phyloP scores from a whole-genome alignment of 2,329 filamentous ascomycete genomes.

The Colletotrichum gloeosporioides region DNA sequence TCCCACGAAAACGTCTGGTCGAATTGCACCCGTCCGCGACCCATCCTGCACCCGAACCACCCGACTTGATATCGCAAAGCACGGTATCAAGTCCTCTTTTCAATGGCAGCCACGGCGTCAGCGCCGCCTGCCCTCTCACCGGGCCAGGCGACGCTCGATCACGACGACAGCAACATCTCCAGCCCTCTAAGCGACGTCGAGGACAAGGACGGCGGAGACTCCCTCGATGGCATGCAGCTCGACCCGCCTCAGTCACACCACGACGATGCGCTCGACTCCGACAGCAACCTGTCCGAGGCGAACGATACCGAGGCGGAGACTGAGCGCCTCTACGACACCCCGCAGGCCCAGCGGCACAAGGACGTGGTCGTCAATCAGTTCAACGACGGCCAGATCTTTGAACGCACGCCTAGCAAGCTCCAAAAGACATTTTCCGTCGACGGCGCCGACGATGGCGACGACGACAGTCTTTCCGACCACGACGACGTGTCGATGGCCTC shows the following conservation, averaged over 20 bases:
- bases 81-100: not conserved
- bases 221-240: slow-evolving; percentile 63
- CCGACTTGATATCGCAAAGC: not conserved
- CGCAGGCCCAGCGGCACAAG: slow-evolving; percentile 68
- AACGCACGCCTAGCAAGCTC: slow-evolving; percentile 79
- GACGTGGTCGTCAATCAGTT: slow-evolving; percentile 65
- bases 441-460: slow-evolving; percentile 40
- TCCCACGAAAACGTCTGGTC: slow-evolving; percentile 19
- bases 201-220: slow-evolving; percentile 75
- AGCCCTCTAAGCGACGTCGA: slow-evolving; percentile 94
- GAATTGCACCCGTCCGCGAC: slow-evolving; percentile 12
- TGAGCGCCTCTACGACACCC: slow-evolving; percentile 90
- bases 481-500: slow-evolving; percentile 43
- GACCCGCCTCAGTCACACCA: slow-evolving; percentile 28
- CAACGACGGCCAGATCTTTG: slow-evolving; percentile 59
- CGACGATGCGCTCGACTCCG: slow-evolving; percentile 44
- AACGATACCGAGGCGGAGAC: slow-evolving; percentile 89
- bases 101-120: slow-evolving; percentile 61
- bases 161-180: slow-evolving; percentile 75
- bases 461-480: slow-evolving; percentile 45
- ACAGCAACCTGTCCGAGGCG: slow-evolving; percentile 63
- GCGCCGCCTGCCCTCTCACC: slow-evolving; percentile 55
- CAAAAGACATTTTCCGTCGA: slow-evolving; percentile 52
- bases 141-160: slow-evolving; percentile 49
- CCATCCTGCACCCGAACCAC: not conserved